Percentiles rank a stretch among this genome's conserved stretches.
Evolutionary conservation across 1,284 basidiomycete genomes (phyloP).

Genomic region (Ganoderma sp.): DNA sequence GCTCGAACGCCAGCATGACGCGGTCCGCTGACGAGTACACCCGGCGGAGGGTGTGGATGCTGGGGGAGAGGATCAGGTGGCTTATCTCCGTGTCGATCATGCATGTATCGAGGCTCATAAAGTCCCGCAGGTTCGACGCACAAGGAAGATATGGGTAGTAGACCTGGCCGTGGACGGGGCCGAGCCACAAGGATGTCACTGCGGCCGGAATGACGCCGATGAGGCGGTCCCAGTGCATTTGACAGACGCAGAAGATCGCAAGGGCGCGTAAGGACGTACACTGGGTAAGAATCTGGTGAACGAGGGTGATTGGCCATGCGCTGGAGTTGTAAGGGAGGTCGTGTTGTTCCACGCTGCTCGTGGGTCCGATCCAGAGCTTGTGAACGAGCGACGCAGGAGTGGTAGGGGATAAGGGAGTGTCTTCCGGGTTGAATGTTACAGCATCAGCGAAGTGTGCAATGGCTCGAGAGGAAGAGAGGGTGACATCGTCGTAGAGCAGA

Average conservation of each 20-base stretch:
- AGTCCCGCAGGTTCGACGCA: conserved; percentile 31
- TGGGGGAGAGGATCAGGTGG: conserved; percentile 41
- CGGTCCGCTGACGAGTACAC: conserved; percentile 34
- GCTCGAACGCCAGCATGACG: conserved; percentile 38
- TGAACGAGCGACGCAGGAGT: conserved; percentile 33
- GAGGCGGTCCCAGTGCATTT: conserved; percentile 41
- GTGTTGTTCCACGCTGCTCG: conserved; percentile 27
- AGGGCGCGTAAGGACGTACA: conserved; percentile 39
- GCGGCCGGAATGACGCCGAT: conserved; percentile 42
- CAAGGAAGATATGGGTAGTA: conserved; percentile 39
- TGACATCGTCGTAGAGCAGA: conserved; percentile 42
- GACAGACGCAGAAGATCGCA: conserved; percentile 42
- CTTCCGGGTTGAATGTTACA: conserved; percentile 23
- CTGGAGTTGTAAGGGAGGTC: conserved; percentile 43
- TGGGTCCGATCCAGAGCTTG: conserved; percentile 44
- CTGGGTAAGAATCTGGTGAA: conserved; percentile 43
- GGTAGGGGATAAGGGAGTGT: conserved; percentile 27
- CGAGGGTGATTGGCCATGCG: conserved; percentile 43
- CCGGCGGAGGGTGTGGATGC: conserved; percentile 40
- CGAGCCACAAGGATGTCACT: conserved; percentile 42
- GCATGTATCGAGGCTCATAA: conserved; percentile 44
- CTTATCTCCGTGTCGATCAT: conserved; percentile 45
- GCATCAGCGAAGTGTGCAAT: conserved; percentile 38
- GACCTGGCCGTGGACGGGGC: conserved; percentile 45
- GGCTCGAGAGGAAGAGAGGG: conserved; percentile 36